Evolutionary conservation across 1,139 yeast genomes (phyloP).

Genomic region (Chernovozyma sophiae-reginae): DNA sequence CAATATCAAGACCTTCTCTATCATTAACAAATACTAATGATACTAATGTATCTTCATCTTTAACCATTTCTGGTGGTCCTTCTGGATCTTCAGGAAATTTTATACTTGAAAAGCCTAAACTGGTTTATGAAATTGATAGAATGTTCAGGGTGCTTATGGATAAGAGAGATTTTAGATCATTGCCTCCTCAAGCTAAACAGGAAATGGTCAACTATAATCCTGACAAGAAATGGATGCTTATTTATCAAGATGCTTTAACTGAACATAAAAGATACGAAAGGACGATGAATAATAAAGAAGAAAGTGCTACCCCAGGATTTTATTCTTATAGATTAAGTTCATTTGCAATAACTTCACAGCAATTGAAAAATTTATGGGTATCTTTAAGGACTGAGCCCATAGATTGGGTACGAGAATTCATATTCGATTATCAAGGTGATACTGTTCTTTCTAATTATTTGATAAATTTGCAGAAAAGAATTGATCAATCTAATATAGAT

Average conservation of each 20-base stretch:
- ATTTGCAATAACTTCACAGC: constrained; percentile 63
- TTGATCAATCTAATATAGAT: constrained; percentile 27
- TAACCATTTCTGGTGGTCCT: constrained; percentile 8
- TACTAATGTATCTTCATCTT: constrained; percentile 8
- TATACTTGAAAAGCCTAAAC: constrained; percentile 50
- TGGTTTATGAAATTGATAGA: constrained; percentile 57
- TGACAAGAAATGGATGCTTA: constrained; percentile 88
- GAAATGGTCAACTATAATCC: constrained; percentile 74
- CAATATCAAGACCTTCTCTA: constrained; percentile 30
- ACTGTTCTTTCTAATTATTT: constrained; percentile 58
- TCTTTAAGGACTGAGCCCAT: constrained; percentile 89
- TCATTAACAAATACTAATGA: constrained; percentile 19
- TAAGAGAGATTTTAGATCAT: constrained; percentile 74
- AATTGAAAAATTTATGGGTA: constrained; percentile 83
- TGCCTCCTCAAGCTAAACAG: constrained; percentile 72
- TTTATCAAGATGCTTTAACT: constrained; percentile 79
- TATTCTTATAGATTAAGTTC: constrained; percentile 75
- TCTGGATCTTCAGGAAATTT: constrained; percentile 18
- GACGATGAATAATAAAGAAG: constrained; percentile 24
- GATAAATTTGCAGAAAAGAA: constrained; percentile 36
- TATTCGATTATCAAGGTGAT: constrained; percentile 81
- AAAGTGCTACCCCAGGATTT: constrained; percentile 62
- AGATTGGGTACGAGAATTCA: constrained; percentile 80
- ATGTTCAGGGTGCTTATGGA: constrained; percentile 71
- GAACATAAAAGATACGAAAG: constrained; percentile 62